Percentiles rank a stretch among this genome's conserved stretches.
Conservation (phyloP, 371 early-diverging fungal species). For the Lichtheimia ornata region DNA sequence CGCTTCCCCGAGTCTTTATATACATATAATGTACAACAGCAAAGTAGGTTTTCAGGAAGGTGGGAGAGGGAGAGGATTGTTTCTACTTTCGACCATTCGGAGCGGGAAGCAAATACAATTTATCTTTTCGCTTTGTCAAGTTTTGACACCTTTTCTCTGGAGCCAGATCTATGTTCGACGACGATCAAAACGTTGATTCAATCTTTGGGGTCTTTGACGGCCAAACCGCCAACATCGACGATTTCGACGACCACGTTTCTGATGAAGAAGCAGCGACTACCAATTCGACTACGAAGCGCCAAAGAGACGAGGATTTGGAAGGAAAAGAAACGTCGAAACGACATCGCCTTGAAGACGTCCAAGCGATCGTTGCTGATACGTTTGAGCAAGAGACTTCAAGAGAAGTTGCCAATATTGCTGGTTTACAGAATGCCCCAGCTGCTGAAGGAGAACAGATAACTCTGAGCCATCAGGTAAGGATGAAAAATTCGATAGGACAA, state of each 20-base stretch:
- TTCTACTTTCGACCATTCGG: too few relatives aligned
- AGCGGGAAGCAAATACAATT: too few relatives aligned
- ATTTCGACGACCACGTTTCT: constrained; percentile 13
- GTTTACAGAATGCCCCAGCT: constrained; percentile 55
- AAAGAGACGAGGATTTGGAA: neutral
- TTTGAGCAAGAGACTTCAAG: constrained; percentile 79
- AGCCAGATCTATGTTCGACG: constrained; percentile 16
- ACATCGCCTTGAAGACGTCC: constrained; percentile 21
- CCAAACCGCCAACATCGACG: constrained; percentile 7
- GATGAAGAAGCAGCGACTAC: constrained; percentile 15
- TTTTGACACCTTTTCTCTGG: constrained; percentile 6
- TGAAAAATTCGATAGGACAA: neutral
- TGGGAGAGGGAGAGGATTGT: too few relatives aligned
- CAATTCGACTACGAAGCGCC: constrained; percentile 1
- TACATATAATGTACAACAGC: too few relatives aligned
- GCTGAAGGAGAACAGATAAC: constrained; percentile 60
- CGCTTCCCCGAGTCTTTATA: too few relatives aligned
- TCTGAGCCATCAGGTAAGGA: constrained; percentile 53
- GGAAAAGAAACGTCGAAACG: constrained; percentile 15
- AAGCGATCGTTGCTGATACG: constrained; percentile 71
- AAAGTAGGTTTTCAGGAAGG: too few relatives aligned
- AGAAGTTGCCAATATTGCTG: constrained; percentile 69
- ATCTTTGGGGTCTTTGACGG: constrained; percentile 23
- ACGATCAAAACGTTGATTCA: constrained; percentile 22
- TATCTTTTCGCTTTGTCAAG: neutral